phyloP scores from a whole-genome alignment of 306 rosid genomes.

The Chamaecrista fasciculata region DNA sequence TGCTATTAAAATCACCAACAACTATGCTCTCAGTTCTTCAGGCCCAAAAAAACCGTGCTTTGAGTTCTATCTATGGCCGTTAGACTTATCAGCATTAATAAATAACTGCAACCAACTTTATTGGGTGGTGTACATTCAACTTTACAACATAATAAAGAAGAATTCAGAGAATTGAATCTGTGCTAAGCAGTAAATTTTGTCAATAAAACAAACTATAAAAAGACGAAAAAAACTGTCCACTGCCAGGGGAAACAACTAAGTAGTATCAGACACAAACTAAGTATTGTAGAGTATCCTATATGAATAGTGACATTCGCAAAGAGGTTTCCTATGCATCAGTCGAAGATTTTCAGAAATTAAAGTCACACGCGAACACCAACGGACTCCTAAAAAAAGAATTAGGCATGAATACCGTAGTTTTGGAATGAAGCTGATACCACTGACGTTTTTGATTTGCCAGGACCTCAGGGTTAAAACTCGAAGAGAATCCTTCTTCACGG shows the following conservation, averaged over 20 bases:
- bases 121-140: not conserved
- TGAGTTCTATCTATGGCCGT: not conserved
- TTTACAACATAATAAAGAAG: not conserved
- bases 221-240: not conserved
- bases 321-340: not conserved
- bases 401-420: constrained; percentile 54
- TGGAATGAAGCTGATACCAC: constrained; percentile 97
- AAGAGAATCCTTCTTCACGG: constrained; percentile 37
- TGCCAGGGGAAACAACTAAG: not conserved
- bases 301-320: not conserved
- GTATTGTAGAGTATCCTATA: not conserved
- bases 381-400: constrained; percentile 17
- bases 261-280: not conserved
- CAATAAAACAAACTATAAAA: not conserved
- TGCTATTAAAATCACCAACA: not conserved
- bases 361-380: not conserved
- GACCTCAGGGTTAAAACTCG: constrained; percentile 78
- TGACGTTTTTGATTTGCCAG: constrained; percentile 94
- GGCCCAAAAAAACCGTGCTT: not conserved
- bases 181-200: not conserved
- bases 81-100: not conserved
- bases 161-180: not conserved
- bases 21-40: not conserved
- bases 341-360: constrained; percentile 12
- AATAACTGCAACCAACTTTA: not conserved